These are phyloP conservation scores for Capsicum rhomboideum DNA, from an alignment of 257 asterid species.

Conservation along the genomic window DNA sequence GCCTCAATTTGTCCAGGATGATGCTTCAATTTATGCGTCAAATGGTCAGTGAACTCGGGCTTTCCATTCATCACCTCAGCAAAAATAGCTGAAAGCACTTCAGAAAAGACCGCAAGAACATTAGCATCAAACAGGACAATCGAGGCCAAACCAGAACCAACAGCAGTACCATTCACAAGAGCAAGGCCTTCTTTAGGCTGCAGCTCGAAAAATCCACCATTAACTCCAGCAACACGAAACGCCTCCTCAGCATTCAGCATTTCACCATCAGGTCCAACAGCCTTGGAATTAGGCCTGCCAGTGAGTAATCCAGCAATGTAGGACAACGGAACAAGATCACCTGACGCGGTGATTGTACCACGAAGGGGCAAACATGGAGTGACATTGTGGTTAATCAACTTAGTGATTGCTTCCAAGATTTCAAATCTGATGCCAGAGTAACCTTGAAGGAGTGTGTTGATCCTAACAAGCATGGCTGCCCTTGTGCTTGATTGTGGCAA, in stretches of 20 bases:
- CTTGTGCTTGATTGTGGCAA: slow-evolving; percentile 42
- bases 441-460: slow-evolving; percentile 52
- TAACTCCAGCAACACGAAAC: slow-evolving; percentile 24
- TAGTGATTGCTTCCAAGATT: slow-evolving; percentile 42
- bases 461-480: slow-evolving; percentile 51
- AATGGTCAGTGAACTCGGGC: slow-evolving; percentile 42
- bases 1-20: slow-evolving; percentile 55
- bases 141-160: slow-evolving; percentile 50
- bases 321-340: slow-evolving; percentile 48
- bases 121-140: slow-evolving; percentile 38
- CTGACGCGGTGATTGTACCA: slow-evolving; percentile 42
- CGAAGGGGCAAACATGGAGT: slow-evolving; percentile 52
- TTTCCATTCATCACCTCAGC: slow-evolving; percentile 56
- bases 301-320: slow-evolving; percentile 43
- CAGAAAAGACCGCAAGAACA: slow-evolving; percentile 26
- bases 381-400: slow-evolving; percentile 35
- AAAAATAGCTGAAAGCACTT: slow-evolving; percentile 37
- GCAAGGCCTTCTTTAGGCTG: slow-evolving; percentile 56
- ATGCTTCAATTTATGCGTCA: slow-evolving; percentile 46
- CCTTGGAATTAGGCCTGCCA: slow-evolving; percentile 41
- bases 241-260: slow-evolving; percentile 33
- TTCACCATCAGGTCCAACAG: slow-evolving; percentile 39
- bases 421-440: slow-evolving; percentile 50
- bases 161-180: slow-evolving; percentile 45
- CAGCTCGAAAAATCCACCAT: slow-evolving; percentile 32